A percentile compares a stretch with the other conserved stretches of the same genome.
These are phyloP conservation scores for Suhomyces sp. DNA, from an alignment of 805 yeast species.

Conservation along the genomic window DNA sequence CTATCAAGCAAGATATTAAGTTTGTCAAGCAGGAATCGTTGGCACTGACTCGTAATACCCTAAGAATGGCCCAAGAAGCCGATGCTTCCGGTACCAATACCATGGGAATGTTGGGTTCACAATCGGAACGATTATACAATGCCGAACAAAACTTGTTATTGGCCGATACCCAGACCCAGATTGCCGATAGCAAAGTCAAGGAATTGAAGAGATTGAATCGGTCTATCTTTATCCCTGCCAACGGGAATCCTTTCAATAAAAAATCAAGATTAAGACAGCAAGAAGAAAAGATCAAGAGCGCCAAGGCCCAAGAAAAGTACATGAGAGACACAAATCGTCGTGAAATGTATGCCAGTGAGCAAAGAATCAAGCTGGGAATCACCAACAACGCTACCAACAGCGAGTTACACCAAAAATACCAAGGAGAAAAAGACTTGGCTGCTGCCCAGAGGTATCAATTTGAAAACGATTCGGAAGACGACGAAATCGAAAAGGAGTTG, in stretches of 20 bases:
- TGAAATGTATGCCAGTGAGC: constrained; percentile 61
- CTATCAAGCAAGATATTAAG: constrained; percentile 74
- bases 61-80: constrained; percentile 51
- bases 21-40: constrained; percentile 86
- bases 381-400: constrained; percentile 36
- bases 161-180: constrained; percentile 75
- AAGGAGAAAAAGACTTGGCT: constrained; percentile 49
- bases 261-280: constrained; percentile 69
- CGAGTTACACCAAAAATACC: constrained; percentile 45
- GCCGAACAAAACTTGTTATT: constrained; percentile 74
- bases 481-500: constrained; percentile 84
- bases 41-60: constrained; percentile 78
- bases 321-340: constrained; percentile 59
- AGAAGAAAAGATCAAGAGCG: constrained; percentile 65
- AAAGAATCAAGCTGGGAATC: constrained; percentile 63
- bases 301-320: constrained; percentile 59
- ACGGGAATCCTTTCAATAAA: constrained; percentile 82
- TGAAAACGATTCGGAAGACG: constrained; percentile 91
- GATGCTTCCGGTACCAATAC: constrained; percentile 60
- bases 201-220: constrained; percentile 79
- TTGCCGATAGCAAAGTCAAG: constrained; percentile 78
- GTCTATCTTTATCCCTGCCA: constrained; percentile 75
- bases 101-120: constrained; percentile 90
- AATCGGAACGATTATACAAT: constrained; percentile 77
- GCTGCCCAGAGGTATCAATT: constrained; percentile 73